Conservation (phyloP, 2,329 filamentous ascomycete species). For the Calonectria multiphialidica region DNA sequence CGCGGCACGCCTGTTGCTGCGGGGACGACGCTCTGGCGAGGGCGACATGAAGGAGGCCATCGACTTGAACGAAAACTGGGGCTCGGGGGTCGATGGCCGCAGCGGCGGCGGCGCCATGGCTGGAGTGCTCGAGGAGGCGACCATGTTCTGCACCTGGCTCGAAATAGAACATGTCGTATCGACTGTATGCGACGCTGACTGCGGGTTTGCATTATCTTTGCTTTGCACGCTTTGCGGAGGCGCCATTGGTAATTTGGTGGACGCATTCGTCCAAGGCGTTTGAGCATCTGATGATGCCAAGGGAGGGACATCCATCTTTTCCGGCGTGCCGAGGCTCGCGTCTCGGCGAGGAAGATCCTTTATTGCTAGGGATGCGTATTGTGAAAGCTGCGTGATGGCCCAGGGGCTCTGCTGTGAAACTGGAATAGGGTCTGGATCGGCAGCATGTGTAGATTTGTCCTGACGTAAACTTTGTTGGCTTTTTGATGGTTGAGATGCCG, state of each 20-base stretch:
- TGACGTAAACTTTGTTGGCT: background rate
- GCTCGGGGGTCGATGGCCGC: conserved; percentile 57
- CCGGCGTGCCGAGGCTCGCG: background rate
- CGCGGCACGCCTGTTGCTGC: conserved; percentile 26
- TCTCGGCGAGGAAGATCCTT: background rate
- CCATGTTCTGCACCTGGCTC: conserved; percentile 19
- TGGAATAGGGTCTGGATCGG: conserved; percentile 12
- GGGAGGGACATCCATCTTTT: background rate
- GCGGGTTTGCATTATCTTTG: background rate
- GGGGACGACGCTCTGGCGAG: conserved; percentile 54
- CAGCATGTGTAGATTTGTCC: background rate
- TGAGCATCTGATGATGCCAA: conserved; percentile 27
- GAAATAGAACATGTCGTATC: background rate
- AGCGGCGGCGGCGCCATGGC: conserved; percentile 8
- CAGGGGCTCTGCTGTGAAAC: conserved; percentile 44
- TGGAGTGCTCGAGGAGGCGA: background rate
- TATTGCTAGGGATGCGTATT: conserved; percentile 28
- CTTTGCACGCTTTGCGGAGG: background rate
- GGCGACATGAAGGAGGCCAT: conserved; percentile 66
- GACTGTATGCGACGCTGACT: conserved; percentile 5
- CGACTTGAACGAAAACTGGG: conserved; percentile 62
- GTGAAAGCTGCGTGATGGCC: conserved; percentile 35
- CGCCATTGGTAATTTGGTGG: background rate
- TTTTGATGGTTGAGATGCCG: background rate
- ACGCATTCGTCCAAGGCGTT: conserved; percentile 37